phyloP scores from a whole-genome alignment of 225 moss, liverwort and hornwort genomes.

The Thuidium tamariscinum region DNA sequence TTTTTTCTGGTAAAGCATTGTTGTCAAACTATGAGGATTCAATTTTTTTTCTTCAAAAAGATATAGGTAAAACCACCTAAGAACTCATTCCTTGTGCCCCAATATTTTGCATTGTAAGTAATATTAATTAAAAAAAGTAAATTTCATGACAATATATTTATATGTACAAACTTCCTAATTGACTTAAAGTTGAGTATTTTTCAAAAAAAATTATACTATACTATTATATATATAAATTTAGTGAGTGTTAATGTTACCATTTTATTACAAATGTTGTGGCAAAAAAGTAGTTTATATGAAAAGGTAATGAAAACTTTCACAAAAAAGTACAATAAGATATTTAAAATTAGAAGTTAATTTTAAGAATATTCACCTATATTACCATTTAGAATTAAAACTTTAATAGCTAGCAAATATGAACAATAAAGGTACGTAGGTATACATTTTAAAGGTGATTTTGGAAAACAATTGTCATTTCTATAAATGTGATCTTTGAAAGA shows the following conservation, averaged over 20 bases:
- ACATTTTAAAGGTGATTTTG: neutral
- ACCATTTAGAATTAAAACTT: neutral
- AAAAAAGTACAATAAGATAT: neutral
- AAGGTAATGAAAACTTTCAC: neutral
- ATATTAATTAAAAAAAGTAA: too few species aligned
- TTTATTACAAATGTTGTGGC: neutral
- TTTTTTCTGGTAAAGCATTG: neutral
- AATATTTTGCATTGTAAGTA: neutral
- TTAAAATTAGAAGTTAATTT: neutral
- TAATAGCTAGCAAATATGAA: neutral
- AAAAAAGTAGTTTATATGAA: neutral
- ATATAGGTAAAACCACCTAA: neutral
- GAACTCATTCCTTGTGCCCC: neutral
- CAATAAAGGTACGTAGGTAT: rapidly evolving
- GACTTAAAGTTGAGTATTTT: neutral
- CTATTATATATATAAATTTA: too few species aligned
- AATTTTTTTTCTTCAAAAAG: neutral
- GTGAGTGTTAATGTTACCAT: neutral
- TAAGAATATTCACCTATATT: too few species aligned
- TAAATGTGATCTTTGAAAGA: neutral
- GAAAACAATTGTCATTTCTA: neutral
- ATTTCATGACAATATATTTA: neutral
- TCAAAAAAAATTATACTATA: too few species aligned
- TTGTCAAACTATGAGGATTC: neutral
- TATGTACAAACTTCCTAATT: neutral